phyloP scores from a whole-genome alignment of 1,284 basidiomycete genomes.

The Cyathus pygmaeus region DNA sequence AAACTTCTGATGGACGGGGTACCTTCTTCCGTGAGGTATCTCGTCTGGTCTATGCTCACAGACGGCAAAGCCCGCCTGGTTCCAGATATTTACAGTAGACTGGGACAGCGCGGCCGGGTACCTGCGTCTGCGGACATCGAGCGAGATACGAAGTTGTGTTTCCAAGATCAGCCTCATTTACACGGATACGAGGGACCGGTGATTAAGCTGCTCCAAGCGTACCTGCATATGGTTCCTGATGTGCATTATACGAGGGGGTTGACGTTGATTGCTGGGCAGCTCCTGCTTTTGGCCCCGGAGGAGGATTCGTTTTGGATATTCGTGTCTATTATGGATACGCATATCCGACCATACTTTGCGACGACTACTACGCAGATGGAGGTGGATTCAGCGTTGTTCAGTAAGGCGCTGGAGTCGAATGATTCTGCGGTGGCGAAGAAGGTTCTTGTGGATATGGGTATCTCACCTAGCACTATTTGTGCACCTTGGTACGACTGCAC shows the following conservation, averaged over 20 bases:
- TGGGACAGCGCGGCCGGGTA: constrained; percentile 68
- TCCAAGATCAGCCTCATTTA: constrained; percentile 63
- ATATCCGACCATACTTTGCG: constrained; percentile 85
- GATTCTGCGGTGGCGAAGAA: constrained; percentile 75
- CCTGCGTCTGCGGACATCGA: constrained; percentile 67
- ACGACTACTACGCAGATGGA: constrained; percentile 78
- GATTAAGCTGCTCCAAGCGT: constrained; percentile 73
- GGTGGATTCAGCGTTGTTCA: constrained; percentile 84
- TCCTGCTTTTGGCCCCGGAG: constrained; percentile 85
- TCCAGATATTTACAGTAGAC: constrained; percentile 75
- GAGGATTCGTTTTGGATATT: constrained; percentile 97
- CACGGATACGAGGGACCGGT: constrained; percentile 64
- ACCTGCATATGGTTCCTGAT: constrained; percentile 84
- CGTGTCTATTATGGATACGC: constrained; percentile 83
- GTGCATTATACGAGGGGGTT: constrained; percentile 81
- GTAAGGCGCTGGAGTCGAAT: constrained; percentile 73
- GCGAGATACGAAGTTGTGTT: constrained; percentile 59
- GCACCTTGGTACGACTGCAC: constrained; percentile 64
- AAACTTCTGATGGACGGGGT: constrained; percentile 84
- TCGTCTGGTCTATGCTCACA: constrained; percentile 86
- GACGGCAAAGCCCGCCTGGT: constrained; percentile 78
- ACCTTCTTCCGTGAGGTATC: constrained; percentile 85
- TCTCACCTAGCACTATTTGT: constrained; percentile 67
- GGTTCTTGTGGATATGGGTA: constrained; percentile 71
- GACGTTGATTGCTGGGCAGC: constrained; percentile 79